These are phyloP conservation scores for Fusarium pininemorale DNA, from an alignment of 2,329 filamentous ascomycete genomes.

Conservation along the genomic window DNA sequence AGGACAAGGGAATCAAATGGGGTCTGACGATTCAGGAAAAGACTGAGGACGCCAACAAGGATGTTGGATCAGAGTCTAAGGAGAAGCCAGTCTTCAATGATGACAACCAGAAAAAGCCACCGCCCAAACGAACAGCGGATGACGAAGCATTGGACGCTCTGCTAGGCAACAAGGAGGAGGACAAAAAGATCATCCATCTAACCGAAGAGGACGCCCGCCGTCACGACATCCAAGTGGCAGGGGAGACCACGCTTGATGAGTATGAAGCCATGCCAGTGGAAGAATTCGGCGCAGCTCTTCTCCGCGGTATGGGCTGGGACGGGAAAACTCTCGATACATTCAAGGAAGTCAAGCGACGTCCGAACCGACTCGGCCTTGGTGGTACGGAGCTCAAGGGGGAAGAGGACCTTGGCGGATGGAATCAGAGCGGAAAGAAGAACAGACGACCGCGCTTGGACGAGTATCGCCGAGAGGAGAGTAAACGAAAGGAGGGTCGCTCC, in stretches of 20 bases:
- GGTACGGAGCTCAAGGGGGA: slow-evolving; percentile 80
- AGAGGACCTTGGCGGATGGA: slow-evolving; percentile 83
- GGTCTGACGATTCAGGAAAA: slow-evolving; percentile 59
- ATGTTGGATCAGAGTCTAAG: slow-evolving; percentile 11
- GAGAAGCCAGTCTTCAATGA: slow-evolving; percentile 10
- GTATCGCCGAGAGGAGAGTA: slow-evolving; percentile 57
- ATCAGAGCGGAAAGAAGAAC: slow-evolving; percentile 68
- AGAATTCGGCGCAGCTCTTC: slow-evolving; percentile 89
- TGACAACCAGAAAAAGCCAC: slow-evolving; percentile 2
- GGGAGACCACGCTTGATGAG: slow-evolving; percentile 79
- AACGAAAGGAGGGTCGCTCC: slow-evolving; percentile 54
- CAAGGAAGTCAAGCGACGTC: slow-evolving; percentile 75
- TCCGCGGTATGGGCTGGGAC: slow-evolving; percentile 97
- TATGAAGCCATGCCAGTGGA: slow-evolving; percentile 92
- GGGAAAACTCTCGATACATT: slow-evolving; percentile 63
- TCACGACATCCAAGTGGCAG: slow-evolving; percentile 75
- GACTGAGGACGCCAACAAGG: slow-evolving; percentile 63
- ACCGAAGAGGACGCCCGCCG: slow-evolving; percentile 75
- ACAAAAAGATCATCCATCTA: slow-evolving; percentile 62
- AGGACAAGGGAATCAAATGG: slow-evolving; percentile 65
- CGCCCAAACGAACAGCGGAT: slow-evolving; percentile 47
- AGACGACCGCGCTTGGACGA: slow-evolving; percentile 59
- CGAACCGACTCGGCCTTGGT: slow-evolving; percentile 86
- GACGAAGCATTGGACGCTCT: slow-evolving; percentile 73
- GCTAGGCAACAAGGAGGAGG: slow-evolving; percentile 61